Base-by-base conservation (phyloP, 2,329 filamentous ascomycete genomes). In the Pyrenophora teres region DNA sequence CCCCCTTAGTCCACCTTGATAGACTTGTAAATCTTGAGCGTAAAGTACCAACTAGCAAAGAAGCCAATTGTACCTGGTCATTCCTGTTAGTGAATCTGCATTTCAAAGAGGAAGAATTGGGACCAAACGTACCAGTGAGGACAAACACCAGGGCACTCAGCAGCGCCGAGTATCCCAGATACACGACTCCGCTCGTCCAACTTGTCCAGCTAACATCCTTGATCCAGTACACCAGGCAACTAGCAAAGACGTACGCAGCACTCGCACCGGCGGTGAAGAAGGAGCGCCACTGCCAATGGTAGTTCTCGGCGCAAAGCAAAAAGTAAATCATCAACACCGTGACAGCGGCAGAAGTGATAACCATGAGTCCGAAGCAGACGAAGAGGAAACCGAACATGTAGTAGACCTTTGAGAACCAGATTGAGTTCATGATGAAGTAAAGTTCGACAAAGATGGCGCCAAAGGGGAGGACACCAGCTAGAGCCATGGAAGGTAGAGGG, bases 331-430 rank as follows among this genome's bases (percentile, higher is more conserved):
- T 87, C 15, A 99, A 80, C 7, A 97, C 87, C 0, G 94, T 97
- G 35, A 95, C 93, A 0, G 92, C 88, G 0, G 93, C 93, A 52
- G 89, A 92, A 1, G 94, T 97, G 65, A 96, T 89, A 64, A 97
- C 91, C 92, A 99, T 97, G 42, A 99, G 83, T 9, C 90, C 92
- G 70, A 96, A 99, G 81, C 92, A 97, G 50, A 99, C 83, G 81
- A 99, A 99, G 31, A 99, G 80, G 82, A 99, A 99, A 18, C 94
- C 94, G 68, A 99, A 99, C 94, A 99, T 99, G 83, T 99, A 99
- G 81, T 99, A 99, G 62, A 99, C 94, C 76, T 94, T 91, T 79
- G 88, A 93, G 76, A 95, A 96, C 94, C 94, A 99, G 71, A 99
- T 93, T 21, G 90, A 96, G 77, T 88, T 96, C 90, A 99, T 96